Conservation (phyloP, 208 protist species). For the Wallacemonas sp. region DNA sequence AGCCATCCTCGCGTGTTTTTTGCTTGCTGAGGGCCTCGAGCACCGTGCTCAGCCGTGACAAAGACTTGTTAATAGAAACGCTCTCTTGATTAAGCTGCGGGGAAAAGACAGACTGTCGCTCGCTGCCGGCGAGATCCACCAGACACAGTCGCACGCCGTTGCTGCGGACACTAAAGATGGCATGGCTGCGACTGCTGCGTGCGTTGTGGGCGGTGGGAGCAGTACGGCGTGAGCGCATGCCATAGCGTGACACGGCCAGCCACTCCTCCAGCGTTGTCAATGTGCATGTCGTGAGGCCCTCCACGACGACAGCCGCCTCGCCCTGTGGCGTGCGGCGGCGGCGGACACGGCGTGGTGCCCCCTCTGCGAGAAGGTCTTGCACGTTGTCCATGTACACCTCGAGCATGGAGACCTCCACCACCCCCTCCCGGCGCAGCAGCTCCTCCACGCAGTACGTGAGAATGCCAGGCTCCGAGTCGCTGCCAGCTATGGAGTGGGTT, state of each 20-base stretch:
- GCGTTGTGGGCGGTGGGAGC: conserved; percentile 90
- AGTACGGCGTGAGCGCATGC: conserved; percentile 77
- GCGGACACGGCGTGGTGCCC: conserved; percentile 56
- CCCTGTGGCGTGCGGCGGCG: conserved; percentile 29
- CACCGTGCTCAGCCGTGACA: conserved; percentile 87
- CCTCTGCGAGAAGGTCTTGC: conserved; percentile 76
- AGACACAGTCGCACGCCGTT: conserved; percentile 76
- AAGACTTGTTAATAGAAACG: conserved; percentile 90
- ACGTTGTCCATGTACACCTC: conserved; percentile 86
- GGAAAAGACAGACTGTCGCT: conserved; percentile 83
- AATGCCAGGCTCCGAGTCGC: conserved; percentile 61
- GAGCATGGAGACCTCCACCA: conserved; percentile 84
- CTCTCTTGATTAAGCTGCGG: conserved; percentile 87
- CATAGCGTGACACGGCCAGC: conserved; percentile 61
- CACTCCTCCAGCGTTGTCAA: conserved; percentile 70
- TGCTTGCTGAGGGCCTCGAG: conserved; percentile 79
- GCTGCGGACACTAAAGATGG: conserved; percentile 86
- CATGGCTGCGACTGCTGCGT: conserved; percentile 91
- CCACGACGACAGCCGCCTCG: conserved; percentile 54
- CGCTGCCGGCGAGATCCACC: conserved; percentile 87
- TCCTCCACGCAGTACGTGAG: conserved; percentile 68
- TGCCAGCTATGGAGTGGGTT: conserved; percentile 84
- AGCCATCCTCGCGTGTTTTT: conserved; percentile 38
- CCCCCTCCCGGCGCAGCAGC: conserved; percentile 68
- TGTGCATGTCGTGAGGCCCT: conserved; percentile 66